These are phyloP conservation scores for Trametes gibbosa DNA, from an alignment of 768 basidiomycete species.

Conservation along the genomic window DNA sequence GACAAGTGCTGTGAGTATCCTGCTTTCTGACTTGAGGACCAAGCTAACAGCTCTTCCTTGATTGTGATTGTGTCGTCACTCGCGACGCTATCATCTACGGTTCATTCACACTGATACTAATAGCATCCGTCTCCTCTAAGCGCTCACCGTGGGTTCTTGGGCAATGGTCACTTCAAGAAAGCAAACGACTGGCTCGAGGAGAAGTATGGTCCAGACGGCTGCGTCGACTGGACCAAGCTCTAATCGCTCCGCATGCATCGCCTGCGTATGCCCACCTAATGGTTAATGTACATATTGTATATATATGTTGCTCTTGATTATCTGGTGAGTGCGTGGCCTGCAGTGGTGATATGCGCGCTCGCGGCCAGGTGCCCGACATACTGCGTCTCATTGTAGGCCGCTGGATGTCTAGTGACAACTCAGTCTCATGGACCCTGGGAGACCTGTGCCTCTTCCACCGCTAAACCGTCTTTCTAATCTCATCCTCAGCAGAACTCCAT, in stretches of 20 bases:
- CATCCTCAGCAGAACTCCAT: too few species aligned
- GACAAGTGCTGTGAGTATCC: conserved; percentile 60
- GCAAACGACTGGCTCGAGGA: conserved; percentile 86
- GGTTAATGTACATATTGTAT: neutral
- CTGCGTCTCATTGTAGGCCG: neutral
- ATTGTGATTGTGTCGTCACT: too few species aligned
- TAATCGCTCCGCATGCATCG: neutral
- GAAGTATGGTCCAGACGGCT: conserved; percentile 70
- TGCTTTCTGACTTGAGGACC: neutral
- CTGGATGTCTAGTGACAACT: neutral
- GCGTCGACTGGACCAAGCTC: conserved; percentile 71
- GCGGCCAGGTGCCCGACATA: too few species aligned
- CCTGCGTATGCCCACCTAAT: neutral
- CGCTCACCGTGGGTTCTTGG: conserved; percentile 77
- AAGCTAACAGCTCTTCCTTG: neutral
- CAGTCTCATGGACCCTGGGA: neutral
- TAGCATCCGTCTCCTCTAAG: conserved; percentile 86
- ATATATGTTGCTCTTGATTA: neutral
- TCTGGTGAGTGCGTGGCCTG: neutral
- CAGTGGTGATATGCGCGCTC: too few species aligned
- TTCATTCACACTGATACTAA: conserved; percentile 17
- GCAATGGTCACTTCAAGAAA: conserved; percentile 83
- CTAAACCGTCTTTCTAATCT: neutral
- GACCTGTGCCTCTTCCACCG: too few species aligned
- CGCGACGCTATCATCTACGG: too few species aligned